These are phyloP conservation scores for Punctularia strigosozonata DNA, from an alignment of 768 basidiomycete genomes.

Conservation along the genomic window DNA sequence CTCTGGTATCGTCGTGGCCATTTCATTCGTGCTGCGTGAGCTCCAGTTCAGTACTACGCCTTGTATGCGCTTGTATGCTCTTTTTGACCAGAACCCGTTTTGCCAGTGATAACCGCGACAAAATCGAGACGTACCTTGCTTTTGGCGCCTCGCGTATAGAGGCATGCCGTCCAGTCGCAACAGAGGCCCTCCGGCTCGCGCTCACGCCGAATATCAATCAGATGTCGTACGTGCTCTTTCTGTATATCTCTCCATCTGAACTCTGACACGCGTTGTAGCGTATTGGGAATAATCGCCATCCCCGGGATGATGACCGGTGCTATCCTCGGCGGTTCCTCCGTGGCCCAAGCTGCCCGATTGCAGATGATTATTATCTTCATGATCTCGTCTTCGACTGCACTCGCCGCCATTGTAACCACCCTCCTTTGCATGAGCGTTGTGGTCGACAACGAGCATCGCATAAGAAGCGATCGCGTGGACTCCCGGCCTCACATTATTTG, in stretches of 20 bases:
- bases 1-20: constrained; percentile 59
- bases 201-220: constrained; percentile 75
- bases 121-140: constrained; percentile 75
- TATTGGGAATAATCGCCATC: constrained; percentile 68
- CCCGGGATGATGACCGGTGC: constrained; percentile 92
- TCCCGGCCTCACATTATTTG: constrained; percentile 18
- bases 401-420: constrained; percentile 57
- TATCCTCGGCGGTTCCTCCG: constrained; percentile 74
- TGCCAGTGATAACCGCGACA: constrained; percentile 68
- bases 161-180: constrained; percentile 69
- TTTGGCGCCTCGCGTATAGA: constrained; percentile 80
- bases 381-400: constrained; percentile 68
- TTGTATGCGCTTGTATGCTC: not conserved
- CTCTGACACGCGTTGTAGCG: constrained; percentile 25
- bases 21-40: constrained; percentile 64
- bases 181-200: constrained; percentile 69
- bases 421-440: constrained; percentile 47
- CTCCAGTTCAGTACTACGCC: constrained; percentile 39
- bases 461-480: constrained; percentile 54
- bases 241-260: too few relatives aligned
- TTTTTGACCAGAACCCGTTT: not conserved
- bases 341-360: constrained; percentile 73
- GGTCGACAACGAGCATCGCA: constrained; percentile 56
- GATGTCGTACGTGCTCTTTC: constrained; percentile 50
- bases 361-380: constrained; percentile 96